These are phyloP conservation scores for Monosporozyma yasuniensis DNA, from an alignment of 805 yeast genomes.

Conservation along the genomic window DNA sequence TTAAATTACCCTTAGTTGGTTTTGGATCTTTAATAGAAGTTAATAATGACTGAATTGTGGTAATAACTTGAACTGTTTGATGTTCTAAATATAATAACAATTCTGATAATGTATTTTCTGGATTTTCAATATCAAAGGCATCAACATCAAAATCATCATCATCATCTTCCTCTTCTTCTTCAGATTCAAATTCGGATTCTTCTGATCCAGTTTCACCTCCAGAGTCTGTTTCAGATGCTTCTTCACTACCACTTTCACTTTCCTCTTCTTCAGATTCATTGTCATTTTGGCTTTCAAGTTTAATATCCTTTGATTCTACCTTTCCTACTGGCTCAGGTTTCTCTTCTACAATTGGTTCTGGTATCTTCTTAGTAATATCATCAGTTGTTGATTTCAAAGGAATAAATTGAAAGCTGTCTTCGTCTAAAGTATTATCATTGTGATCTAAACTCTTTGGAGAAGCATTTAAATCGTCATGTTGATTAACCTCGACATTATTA, in stretches of 20 bases:
- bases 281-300: neutral
- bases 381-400: neutral
- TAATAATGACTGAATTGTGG: constrained; percentile 76
- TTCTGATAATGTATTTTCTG: constrained; percentile 81
- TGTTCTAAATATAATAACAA: constrained; percentile 80
- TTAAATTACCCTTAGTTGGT: constrained; percentile 64
- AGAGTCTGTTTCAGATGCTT: neutral
- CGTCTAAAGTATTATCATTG: neutral
- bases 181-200: constrained; percentile 12
- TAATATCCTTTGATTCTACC: neutral
- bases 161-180: constrained; percentile 12
- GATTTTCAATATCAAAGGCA: constrained; percentile 72
- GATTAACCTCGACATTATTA: neutral
- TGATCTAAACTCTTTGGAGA: neutral
- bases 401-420: constrained; percentile 1
- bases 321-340: neutral
- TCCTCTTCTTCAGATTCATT: constrained; percentile 3
- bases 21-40: constrained; percentile 69
- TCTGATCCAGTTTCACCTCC: constrained; percentile 5
- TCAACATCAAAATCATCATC: constrained; percentile 50
- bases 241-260: constrained; percentile 2
- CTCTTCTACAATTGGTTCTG: neutral
- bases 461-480: neutral
- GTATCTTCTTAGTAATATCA: neutral
- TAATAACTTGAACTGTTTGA: constrained; percentile 85